Evolutionary conservation across 2,329 filamentous ascomycete genomes (phyloP), one percentile per base, ranked within the genome.

Genomic region (Blumeriella jaapii): DNA sequence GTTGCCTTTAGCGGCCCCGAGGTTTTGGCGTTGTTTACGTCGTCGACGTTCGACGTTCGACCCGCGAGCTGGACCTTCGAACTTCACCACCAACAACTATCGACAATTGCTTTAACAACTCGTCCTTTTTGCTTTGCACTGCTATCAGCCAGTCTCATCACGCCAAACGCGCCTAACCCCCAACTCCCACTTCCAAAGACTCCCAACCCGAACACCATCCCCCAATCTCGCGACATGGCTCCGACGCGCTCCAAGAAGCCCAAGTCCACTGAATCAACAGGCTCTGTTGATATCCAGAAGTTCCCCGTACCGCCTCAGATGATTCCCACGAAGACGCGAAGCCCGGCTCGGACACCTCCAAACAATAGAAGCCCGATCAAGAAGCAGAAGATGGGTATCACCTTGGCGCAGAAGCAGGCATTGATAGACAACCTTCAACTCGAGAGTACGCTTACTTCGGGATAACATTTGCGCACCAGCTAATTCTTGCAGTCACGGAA

Each of bases 361-460:
- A 64, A 62, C 18, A n/a, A n/a, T n/a, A 56, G 62, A 55, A 80
- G 74, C 51, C 78, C 79, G 2, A 67, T 70, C 36, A 78, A 70
- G 59, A 80, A 71, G 60, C 68, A 61, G 45, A 67, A 62, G 51
- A 61, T 70, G 40, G 73, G 68, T 27, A 70, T 89, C 44, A 77
- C 75, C 3, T 57, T 72, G 37, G 67, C 68, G 25, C 84, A 93
- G 56, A 94, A 93, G 60, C 82, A 91, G 59, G 80, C 82, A 8
- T 63, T 94, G 33, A 79, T 94, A 39, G 84, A 94, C 52, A 93
- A 95, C 51, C 61, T 94, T 24, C 84, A 93, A 55, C 68, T 94
- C 25, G 86, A 95, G 60, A 74, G 86, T 93, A 68, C 11, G 12
- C 6, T 14, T 18, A 10, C n/a, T 12, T 22, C 9, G 18, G 9